phyloP scores from a whole-genome alignment of 768 basidiomycete species.

The Amanita jacksonii region DNA sequence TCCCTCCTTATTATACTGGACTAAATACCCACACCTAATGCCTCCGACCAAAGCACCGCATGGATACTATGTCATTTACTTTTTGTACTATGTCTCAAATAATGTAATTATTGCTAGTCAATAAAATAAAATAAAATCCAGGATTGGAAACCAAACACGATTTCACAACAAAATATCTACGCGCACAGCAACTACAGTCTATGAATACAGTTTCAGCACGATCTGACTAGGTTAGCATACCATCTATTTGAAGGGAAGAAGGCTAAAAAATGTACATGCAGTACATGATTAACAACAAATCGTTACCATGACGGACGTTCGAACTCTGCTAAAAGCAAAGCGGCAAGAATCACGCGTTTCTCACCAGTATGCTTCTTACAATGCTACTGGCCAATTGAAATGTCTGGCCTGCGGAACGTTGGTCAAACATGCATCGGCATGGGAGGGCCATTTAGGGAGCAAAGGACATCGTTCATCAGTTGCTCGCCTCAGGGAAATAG shows the following conservation, averaged over 20 bases:
- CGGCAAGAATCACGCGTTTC: constrained; percentile 62
- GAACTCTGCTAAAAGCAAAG: constrained; percentile 77
- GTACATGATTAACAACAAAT: too few relatives aligned
- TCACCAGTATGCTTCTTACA: constrained; percentile 70
- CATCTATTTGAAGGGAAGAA: too few relatives aligned
- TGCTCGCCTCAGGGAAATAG: constrained; percentile 47
- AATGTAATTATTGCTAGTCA: too few relatives aligned
- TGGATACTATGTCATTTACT: too few relatives aligned
- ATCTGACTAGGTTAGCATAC: too few relatives aligned
- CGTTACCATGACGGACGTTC: constrained; percentile 64
- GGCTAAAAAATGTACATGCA: too few relatives aligned
- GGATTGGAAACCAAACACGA: constrained; percentile 1
- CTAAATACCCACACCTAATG: too few relatives aligned
- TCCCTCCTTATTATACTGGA: too few relatives aligned
- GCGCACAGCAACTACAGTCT: too few relatives aligned
- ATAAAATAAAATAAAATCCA: too few relatives aligned
- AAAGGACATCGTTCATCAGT: constrained; percentile 68
- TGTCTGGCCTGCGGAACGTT: constrained; percentile 53
- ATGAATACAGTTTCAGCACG: too few relatives aligned
- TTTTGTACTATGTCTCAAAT: background rate
- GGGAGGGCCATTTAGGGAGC: constrained; percentile 81
- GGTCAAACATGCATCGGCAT: constrained; percentile 74
- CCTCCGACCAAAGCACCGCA: too few relatives aligned
- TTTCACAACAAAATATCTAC: background rate
- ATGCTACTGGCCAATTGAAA: constrained; percentile 52